phyloP scores from a whole-genome alignment of 495 filamentous ascomycete genomes.

The Neurospora tetrasperma region DNA sequence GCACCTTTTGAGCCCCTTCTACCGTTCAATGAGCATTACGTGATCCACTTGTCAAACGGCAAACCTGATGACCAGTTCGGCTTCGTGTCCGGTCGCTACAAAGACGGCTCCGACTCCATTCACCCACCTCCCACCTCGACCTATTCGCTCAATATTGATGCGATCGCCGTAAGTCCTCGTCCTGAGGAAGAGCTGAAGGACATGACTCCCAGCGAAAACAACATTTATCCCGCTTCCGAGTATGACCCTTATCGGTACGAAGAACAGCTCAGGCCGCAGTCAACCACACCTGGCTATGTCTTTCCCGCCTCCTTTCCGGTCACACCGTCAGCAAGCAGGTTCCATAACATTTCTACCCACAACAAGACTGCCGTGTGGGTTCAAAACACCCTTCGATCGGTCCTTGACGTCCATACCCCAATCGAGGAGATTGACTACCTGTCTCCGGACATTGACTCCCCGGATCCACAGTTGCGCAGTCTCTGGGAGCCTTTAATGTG shows the following conservation, averaged over 20 bases:
- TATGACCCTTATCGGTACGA: not conserved
- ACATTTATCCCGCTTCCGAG: not conserved
- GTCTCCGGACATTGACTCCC: conserved; percentile 26
- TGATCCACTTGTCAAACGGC: conserved; percentile 28
- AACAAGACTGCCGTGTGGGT: conserved; percentile 30
- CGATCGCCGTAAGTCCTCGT: not conserved
- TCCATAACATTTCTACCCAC: conserved; percentile 26
- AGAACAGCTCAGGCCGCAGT: not conserved
- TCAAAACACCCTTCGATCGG: conserved; percentile 33
- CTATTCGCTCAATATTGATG: not conserved
- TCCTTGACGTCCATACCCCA: conserved; percentile 28
- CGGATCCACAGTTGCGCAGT: conserved; percentile 24
- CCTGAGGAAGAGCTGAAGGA: not conserved
- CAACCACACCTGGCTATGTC: not conserved
- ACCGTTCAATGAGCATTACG: conserved; percentile 33
- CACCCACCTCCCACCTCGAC: not conserved
- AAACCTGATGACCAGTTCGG: conserved; percentile 19
- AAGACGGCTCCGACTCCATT: not conserved
- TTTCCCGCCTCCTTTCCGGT: conserved; percentile 7
- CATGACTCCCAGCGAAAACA: not conserved
- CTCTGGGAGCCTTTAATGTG: conserved; percentile 34
- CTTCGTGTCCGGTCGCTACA: conserved; percentile 14
- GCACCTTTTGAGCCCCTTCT: conserved; percentile 23
- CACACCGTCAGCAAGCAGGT: conserved; percentile 10
- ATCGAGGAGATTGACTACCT: conserved; percentile 25